Evolutionary conservation across 1,284 basidiomycete genomes (phyloP).

Genomic region (Rhizopogon parksii): DNA sequence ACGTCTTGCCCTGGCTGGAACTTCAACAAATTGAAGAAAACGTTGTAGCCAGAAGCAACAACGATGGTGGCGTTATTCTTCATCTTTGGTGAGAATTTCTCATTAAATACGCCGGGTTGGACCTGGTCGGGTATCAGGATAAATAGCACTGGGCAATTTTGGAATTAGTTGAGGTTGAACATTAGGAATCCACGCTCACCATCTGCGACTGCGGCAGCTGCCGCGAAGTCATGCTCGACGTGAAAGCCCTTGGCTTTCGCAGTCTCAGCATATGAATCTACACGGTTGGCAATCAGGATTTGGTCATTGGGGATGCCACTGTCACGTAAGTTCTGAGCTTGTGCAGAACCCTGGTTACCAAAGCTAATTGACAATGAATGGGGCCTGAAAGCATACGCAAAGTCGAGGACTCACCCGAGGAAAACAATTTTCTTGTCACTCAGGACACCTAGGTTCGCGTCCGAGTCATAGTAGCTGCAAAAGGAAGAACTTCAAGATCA

Average conservation of each 20-base stretch:
- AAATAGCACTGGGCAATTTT: slow-evolving; percentile 41
- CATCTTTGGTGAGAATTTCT: slow-evolving; percentile 42
- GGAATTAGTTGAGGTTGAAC: neutral
- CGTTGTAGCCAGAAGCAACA: slow-evolving; percentile 61
- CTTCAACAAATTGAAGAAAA: slow-evolving; percentile 52
- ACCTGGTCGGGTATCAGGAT: slow-evolving; percentile 59
- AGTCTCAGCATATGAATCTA: slow-evolving; percentile 51
- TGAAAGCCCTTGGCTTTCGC: slow-evolving; percentile 51
- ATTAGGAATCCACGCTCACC: slow-evolving; percentile 25
- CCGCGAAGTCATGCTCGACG: slow-evolving; percentile 50
- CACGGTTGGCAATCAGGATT: slow-evolving; percentile 53
- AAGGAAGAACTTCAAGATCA: neutral
- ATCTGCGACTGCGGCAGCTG: slow-evolving; percentile 51
- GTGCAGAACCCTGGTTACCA: slow-evolving; percentile 61
- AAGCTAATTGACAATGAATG: slow-evolving; percentile 34
- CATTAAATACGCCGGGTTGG: slow-evolving; percentile 55
- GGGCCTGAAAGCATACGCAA: slow-evolving; percentile 3
- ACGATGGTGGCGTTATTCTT: slow-evolving; percentile 47
- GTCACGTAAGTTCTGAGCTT: slow-evolving; percentile 61
- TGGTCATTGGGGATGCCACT: slow-evolving; percentile 54
- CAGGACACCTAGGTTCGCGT: slow-evolving; percentile 45
- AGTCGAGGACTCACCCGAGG: slow-evolving; percentile 38
- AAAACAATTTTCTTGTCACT: slow-evolving; percentile 52
- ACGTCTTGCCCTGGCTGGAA: slow-evolving; percentile 53
- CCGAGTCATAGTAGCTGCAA: slow-evolving; percentile 52